These are phyloP conservation scores for Fusarium keratoplasticum DNA, from an alignment of 2,329 filamentous ascomycete species.

Conservation along the genomic window DNA sequence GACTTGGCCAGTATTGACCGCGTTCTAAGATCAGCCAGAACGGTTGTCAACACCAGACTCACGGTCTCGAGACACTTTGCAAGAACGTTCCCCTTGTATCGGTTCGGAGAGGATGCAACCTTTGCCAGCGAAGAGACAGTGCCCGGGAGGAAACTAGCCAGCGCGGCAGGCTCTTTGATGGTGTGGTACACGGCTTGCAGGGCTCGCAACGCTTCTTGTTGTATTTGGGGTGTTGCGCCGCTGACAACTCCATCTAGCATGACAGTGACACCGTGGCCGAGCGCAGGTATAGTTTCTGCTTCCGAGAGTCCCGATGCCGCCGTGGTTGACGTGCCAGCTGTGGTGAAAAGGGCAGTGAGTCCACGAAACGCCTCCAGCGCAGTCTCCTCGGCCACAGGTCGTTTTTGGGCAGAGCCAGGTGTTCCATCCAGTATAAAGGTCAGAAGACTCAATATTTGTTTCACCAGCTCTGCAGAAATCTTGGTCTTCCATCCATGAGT, in stretches of 20 bases:
- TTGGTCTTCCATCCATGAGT: slow-evolving; percentile 81
- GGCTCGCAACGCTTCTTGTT: slow-evolving; percentile 75
- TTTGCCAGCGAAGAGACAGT: slow-evolving; percentile 86
- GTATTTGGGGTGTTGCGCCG: slow-evolving; percentile 74
- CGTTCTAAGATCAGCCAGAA: slow-evolving; percentile 69
- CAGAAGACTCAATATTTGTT: slow-evolving; percentile 87
- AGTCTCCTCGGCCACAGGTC: slow-evolving; percentile 76
- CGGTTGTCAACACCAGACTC: slow-evolving; percentile 62
- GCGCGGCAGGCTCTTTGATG: slow-evolving; percentile 77
- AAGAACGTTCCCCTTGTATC: slow-evolving; percentile 69
- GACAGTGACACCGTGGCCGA: slow-evolving; percentile 86
- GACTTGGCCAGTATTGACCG: slow-evolving; percentile 57
- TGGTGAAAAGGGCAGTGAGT: slow-evolving; percentile 73
- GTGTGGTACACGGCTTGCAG: slow-evolving; percentile 71
- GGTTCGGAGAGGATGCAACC: slow-evolving; percentile 75
- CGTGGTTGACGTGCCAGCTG: slow-evolving; percentile 63
- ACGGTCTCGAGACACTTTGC: slow-evolving; percentile 70
- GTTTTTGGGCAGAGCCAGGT: slow-evolving; percentile 62
- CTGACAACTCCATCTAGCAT: slow-evolving; percentile 79
- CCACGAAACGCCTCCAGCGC: slow-evolving; percentile 77
- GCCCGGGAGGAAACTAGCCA: slow-evolving; percentile 89
- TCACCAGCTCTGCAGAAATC: slow-evolving; percentile 78
- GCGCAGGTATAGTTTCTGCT: slow-evolving; percentile 74
- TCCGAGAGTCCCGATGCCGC: slow-evolving; percentile 64
- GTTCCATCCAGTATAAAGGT: slow-evolving; percentile 83